Evolutionary conservation across 495 filamentous ascomycete species (phyloP), one percentile per base, ranked within the genome.

Genomic region (Ascodesmis nigricans): DNA sequence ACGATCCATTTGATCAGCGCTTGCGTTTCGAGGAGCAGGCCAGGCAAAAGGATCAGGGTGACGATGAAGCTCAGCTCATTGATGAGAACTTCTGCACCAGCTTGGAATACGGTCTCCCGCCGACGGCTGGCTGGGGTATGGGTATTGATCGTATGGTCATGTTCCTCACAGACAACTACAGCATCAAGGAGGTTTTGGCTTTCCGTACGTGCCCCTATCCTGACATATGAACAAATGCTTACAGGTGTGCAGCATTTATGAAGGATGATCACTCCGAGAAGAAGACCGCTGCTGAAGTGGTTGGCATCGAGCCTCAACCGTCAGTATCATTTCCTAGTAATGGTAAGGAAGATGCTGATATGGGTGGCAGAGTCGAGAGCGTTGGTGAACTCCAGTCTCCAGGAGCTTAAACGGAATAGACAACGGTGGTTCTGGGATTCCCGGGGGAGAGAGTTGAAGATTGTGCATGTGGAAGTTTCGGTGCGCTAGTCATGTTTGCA

Each of bases 1-100:
- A 97, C 66, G 75, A 92, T 51, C 80, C 84, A 34, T 84, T 91
- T 52, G 80, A 91, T 55, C 87, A 95, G 57, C 67, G 87, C 32
- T 61, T 87, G 37, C 73, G 83, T 22, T 95, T 97, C 59, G 80
- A 92, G 54, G 84, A 97, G 65, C 90, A 97, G 57, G 84, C 82
- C 10, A 62, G 67, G 42, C 82, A 95, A 65, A 97, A 95, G 61
- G 83, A 70, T 24, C 77, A 90, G 58, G 87, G 90, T 51, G 90
- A 97, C 46, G 82, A 93, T 44, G 87, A 97, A 60, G 87, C 82
- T 1, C 90, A 93, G 59, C 58, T 90, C 39, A 73, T 95, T 41
- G 90, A 97, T 40, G 87, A 95, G 68, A 78, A 69, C 50, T 92
- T 91, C 67, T 76, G 78, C 50, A 71, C 69, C 21, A 69, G 70